Percentiles rank a stretch among this genome's conserved stretches.
phyloP scores from a whole-genome alignment of 2,329 filamentous ascomycete species.

The Hortaea sp. region DNA sequence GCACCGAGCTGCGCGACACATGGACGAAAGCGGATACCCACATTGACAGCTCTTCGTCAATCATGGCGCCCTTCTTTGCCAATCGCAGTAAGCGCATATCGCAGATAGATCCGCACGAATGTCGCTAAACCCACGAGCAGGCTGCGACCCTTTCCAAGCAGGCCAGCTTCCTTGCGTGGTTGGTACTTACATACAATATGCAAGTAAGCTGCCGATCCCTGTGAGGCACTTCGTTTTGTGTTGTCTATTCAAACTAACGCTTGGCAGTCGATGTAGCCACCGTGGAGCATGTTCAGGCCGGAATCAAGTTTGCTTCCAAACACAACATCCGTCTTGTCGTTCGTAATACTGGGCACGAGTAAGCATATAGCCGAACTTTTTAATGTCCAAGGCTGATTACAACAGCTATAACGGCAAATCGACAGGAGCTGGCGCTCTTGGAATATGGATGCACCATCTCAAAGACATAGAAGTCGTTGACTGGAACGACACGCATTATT shows the following conservation, averaged over 20 bases:
- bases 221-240: too few species aligned
- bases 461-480: conserved; percentile 38
- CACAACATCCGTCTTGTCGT: conserved; percentile 43
- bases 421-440: conserved; percentile 49
- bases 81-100: conserved; percentile 13
- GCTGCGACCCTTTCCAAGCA: conserved; percentile 32
- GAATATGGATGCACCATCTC: conserved; percentile 48
- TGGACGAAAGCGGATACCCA: not conserved
- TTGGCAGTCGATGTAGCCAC: conserved; percentile 19
- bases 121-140: conserved; percentile 27
- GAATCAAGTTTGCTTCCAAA: conserved; percentile 32
- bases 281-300: conserved; percentile 13
- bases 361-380: too few species aligned
- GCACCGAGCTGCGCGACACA: not conserved
- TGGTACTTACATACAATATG: conserved; percentile 33
- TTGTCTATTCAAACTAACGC: too few species aligned
- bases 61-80: not conserved
- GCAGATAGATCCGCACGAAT: too few species aligned
- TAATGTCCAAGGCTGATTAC: too few species aligned
- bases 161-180: conserved; percentile 28
- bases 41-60: not conserved
- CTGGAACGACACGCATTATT: conserved; percentile 35
- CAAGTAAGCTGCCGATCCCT: too few species aligned
- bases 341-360: conserved; percentile 34
- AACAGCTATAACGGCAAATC: conserved; percentile 42